Percentiles rank a stretch among this genome's conserved stretches.
These are phyloP conservation scores for Phytophthora litchii DNA, from an alignment of 352 stramenopile genomes.

Conservation along the genomic window DNA sequence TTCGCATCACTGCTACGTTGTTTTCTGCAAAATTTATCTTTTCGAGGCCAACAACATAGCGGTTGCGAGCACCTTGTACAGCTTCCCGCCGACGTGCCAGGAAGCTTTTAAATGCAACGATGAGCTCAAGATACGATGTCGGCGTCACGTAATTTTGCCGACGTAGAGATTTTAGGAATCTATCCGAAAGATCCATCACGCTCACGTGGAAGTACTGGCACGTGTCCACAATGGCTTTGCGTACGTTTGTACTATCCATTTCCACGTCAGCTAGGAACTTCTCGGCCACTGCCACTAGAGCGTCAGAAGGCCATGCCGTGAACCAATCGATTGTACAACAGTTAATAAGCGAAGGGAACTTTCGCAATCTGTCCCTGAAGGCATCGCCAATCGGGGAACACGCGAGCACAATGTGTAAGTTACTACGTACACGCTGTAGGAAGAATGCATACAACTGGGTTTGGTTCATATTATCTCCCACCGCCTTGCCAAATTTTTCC, in stretches of 20 bases:
- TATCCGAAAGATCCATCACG: slow-evolving; percentile 83
- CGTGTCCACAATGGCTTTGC: slow-evolving; percentile 86
- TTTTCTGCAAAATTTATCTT: slow-evolving; percentile 94
- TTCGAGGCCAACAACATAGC: slow-evolving; percentile 93
- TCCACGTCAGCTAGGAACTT: slow-evolving; percentile 92
- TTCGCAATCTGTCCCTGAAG: slow-evolving; percentile 93
- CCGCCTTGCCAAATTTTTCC: slow-evolving; percentile 89
- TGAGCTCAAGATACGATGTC: slow-evolving; percentile 95
- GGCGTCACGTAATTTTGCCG: slow-evolving; percentile 96
- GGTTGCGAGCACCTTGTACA: slow-evolving; percentile 79
- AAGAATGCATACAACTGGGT: slow-evolving; percentile 94
- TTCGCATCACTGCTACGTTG: slow-evolving; percentile 94
- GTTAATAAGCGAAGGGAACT: slow-evolving; percentile 97
- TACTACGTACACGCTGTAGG: slow-evolving; percentile 88
- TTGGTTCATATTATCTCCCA: slow-evolving; percentile 92
- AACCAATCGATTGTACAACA: slow-evolving; percentile 99
- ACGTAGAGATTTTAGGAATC: slow-evolving; percentile 84
- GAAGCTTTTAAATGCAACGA: slow-evolving; percentile 93
- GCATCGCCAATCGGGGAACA: slow-evolving; percentile 95
- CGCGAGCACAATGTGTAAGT: slow-evolving; percentile 95
- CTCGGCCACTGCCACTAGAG: slow-evolving; percentile 92
- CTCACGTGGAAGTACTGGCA: slow-evolving; percentile 95
- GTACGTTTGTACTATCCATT: slow-evolving; percentile 81
- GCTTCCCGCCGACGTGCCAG: slow-evolving; percentile 83
- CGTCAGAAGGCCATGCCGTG: slow-evolving; percentile 93